Base-by-base conservation (phyloP, 257 asterid genomes). In the Pogostemon cablin region DNA sequence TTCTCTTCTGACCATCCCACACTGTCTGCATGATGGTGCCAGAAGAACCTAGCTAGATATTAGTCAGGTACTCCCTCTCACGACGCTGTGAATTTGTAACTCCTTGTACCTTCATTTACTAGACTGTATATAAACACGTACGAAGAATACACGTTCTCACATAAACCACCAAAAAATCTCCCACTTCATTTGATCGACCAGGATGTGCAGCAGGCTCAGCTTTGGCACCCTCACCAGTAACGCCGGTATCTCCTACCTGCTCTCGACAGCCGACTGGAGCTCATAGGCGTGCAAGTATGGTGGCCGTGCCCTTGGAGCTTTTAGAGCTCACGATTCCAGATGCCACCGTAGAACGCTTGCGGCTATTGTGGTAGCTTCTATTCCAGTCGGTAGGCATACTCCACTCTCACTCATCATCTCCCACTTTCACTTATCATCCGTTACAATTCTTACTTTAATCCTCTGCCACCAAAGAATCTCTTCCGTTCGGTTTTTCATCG, bases 141-240 rank as follows among this genome's bases (percentile, higher is more conserved):
- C 10, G 67, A 62, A 40, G 78, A 57, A 42, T 79, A 73, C 83
- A 78, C 79, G 10, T 68, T 25, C 88, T 86, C 0, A 89, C 80
- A 10, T 90, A 81, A 49, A 93, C 96, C 71, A 79, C 87, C 54
- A 93, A 79, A 67, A 89, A 91, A 15, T 93, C 96, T 15, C 99
- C 98, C 1, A 89, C 84, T 89, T 91, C 96, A 93, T 85, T 75
- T 90, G 50, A 9, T 93, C 98, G 6, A 88, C 96, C 38, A 83
- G 87, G 20, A 57, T 84, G 63, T 91, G 97, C 67, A 91, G 57
- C 50, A 69, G 74, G 53, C 58, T 82, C 79, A 93, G 67, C 32
- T 89, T 95, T 3, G 91, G 90, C 7, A 88, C 93, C 46, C 65
- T 79, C 15, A 93, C 92, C 8, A 93, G 68, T 9, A 88, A 84